Evolutionary conservation across 2,329 filamentous ascomycete genomes (phyloP).

Genomic region (Nemania sp.): DNA sequence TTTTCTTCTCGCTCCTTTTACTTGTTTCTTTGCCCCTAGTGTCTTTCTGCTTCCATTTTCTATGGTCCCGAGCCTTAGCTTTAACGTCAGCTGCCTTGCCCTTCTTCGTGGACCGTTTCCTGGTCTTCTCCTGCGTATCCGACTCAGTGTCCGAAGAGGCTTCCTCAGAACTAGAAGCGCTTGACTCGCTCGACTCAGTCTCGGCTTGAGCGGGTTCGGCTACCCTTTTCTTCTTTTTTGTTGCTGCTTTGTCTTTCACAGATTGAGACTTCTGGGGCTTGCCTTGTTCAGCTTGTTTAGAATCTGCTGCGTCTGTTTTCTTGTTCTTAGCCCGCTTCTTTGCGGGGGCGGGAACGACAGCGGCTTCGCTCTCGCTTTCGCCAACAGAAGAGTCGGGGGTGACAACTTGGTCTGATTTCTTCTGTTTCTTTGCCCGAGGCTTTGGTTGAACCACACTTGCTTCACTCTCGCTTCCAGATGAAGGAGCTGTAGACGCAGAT

Average conservation of each 20-base stretch:
- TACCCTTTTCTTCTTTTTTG: slow-evolving; percentile 14
- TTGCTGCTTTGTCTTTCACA: background rate
- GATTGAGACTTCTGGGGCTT: slow-evolving; percentile 8
- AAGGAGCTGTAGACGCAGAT: slow-evolving; percentile 1
- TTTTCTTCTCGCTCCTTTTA: slow-evolving; percentile 3
- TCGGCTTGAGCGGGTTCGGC: slow-evolving; percentile 5
- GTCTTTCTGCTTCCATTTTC: slow-evolving; percentile 15
- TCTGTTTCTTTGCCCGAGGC: slow-evolving; percentile 28
- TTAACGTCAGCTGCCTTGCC: slow-evolving; percentile 10
- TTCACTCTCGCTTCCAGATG: slow-evolving; percentile 9
- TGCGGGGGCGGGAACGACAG: background rate
- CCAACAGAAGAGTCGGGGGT: slow-evolving; percentile 8
- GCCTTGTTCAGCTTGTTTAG: background rate
- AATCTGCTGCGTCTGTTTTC: background rate
- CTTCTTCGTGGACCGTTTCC: slow-evolving; percentile 17
- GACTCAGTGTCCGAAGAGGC: slow-evolving; percentile 1
- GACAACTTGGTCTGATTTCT: slow-evolving; percentile 3
- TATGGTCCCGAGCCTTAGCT: background rate
- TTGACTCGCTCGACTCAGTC: slow-evolving; percentile 10
- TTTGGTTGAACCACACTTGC: background rate
- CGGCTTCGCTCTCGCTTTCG: slow-evolving; percentile 15
- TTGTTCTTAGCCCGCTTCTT: slow-evolving; percentile 4
- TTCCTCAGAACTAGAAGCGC: slow-evolving; percentile 5
- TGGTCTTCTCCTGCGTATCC: slow-evolving; percentile 16
- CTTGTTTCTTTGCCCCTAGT: slow-evolving; percentile 20